Evolutionary conservation across 75 land plant species (phyloP).

Genomic region (Cryptomeria japonica): DNA sequence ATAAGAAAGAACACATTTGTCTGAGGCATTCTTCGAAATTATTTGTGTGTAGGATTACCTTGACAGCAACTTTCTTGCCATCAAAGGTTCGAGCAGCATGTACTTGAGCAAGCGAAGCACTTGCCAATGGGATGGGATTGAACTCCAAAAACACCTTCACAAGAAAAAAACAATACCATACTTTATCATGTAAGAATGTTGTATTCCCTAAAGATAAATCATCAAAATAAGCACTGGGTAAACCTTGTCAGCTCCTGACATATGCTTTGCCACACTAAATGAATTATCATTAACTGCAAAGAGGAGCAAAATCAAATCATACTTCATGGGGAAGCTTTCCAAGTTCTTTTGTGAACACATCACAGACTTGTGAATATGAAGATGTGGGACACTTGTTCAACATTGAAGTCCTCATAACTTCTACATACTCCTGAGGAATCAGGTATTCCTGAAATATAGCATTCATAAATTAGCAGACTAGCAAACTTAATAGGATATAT

Average conservation of each 20-base stretch:
- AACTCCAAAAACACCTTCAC: constrained; percentile 82
- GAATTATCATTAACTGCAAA: background rate
- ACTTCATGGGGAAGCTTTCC: constrained; percentile 86
- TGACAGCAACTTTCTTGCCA: constrained; percentile 93
- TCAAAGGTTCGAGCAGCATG: constrained; percentile 81
- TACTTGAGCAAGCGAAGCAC: constrained; percentile 99
- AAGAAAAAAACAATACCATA: background rate
- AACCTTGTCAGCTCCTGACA: background rate
- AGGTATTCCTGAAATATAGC: constrained; percentile 71
- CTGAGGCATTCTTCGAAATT: no score
- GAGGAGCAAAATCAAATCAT: constrained; percentile 7
- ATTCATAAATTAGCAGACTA: background rate
- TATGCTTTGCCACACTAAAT: background rate
- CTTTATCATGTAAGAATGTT: background rate
- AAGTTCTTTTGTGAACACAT: constrained; percentile 78
- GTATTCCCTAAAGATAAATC: background rate
- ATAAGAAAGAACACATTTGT: background rate
- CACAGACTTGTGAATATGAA: constrained; percentile 90
- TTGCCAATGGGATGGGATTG: constrained; percentile 83
- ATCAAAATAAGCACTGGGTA: background rate
- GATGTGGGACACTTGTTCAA: constrained; percentile 95
- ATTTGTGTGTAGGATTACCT: constrained; percentile 46
- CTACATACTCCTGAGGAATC: constrained; percentile 85
- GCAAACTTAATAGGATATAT: background rate
- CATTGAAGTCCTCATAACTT: constrained; percentile 88